Base-by-base conservation (phyloP, 2,329 filamentous ascomycete species). In the Fusarium caatingaense region DNA sequence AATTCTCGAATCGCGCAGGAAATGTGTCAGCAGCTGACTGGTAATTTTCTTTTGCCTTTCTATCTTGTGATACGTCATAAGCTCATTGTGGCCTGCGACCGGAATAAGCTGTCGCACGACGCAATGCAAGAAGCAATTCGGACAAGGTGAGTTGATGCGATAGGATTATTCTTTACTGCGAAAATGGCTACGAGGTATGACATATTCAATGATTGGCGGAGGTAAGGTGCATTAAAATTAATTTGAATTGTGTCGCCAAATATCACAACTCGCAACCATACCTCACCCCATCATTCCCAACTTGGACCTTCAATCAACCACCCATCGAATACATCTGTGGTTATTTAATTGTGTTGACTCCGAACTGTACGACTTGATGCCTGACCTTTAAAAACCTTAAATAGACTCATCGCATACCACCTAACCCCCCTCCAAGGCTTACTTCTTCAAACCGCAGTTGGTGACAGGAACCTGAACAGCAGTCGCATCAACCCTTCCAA, bases 401-500 rank as follows among this genome's bases (percentile, higher is more conserved):
- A 27, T 4, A 27, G 25, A 27, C 18, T 6, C 15, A 25, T 27
- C 27, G 27, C 27, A 28, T 12, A 2, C 10, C 27, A 11, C 6
- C 10, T 12, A 13, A 27, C 4, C 9, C 0, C 18, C 3, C 13
- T 3, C n/a, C 7, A 28, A 1, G 7, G 4, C 8, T 21, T 50
- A 50, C 25, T 60, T 53, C 45, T 69, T 69, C 7, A 69, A 25
- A 18, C 66, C 66, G 73, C 88, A 90, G 67, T 79, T 77, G 62
- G 70, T 80, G 20, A 73, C 51, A 18, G 72, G 76, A n/a, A 87
- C 83, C 79, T 85, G 80, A 18, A 71, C 74, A 21, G 82, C 83
- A 4, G 74, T 72, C 12, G 86, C 88, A 25, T 87, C 83, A 47
- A 90, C 72, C 8, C 84, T 80, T 42, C 88, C 88, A 45, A 89